These are phyloP conservation scores for Silybum marianum DNA, from an alignment of 129 eudicot species.

Conservation along the genomic window DNA sequence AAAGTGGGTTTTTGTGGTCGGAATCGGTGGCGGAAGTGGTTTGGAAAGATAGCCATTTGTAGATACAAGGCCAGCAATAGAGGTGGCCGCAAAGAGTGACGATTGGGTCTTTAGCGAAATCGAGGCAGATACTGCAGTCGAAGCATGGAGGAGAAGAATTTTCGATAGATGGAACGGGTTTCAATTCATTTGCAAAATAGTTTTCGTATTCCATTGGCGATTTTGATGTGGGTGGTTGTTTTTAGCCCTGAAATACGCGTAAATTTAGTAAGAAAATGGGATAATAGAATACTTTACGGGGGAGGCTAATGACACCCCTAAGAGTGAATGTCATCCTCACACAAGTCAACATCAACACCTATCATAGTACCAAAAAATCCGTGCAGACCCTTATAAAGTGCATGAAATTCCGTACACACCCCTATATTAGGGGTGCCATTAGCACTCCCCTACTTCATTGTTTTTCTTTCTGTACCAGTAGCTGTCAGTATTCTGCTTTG, in stretches of 20 bases:
- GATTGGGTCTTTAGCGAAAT: constrained; percentile 80
- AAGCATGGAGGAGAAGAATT: constrained; percentile 57
- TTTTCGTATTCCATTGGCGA: constrained; percentile 54
- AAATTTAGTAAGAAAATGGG: background rate
- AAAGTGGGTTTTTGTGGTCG: constrained; percentile 52
- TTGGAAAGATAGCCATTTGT: constrained; percentile 75
- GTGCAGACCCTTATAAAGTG: too few relatives aligned
- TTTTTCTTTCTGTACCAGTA: too few relatives aligned
- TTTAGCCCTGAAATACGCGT: constrained; percentile 27
- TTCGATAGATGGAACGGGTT: constrained; percentile 48
- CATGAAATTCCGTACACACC: too few relatives aligned
- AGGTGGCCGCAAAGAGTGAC: constrained; percentile 97
- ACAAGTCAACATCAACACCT: too few relatives aligned
- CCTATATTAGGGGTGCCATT: too few relatives aligned
- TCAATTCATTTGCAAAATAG: constrained; percentile 43
- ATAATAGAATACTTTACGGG: background rate
- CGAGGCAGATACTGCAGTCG: constrained; percentile 94
- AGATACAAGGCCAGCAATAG: constrained; percentile 97
- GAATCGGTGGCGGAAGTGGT: constrained; percentile 45
- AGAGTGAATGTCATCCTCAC: too few relatives aligned
- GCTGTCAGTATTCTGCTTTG: too few relatives aligned
- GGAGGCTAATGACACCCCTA: too few relatives aligned
- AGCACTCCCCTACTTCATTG: too few relatives aligned
- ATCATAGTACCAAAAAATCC: too few relatives aligned
- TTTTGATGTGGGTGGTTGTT: background rate